phyloP scores from a whole-genome alignment of 1,284 basidiomycete genomes.

The Violaceomyces palustris region DNA sequence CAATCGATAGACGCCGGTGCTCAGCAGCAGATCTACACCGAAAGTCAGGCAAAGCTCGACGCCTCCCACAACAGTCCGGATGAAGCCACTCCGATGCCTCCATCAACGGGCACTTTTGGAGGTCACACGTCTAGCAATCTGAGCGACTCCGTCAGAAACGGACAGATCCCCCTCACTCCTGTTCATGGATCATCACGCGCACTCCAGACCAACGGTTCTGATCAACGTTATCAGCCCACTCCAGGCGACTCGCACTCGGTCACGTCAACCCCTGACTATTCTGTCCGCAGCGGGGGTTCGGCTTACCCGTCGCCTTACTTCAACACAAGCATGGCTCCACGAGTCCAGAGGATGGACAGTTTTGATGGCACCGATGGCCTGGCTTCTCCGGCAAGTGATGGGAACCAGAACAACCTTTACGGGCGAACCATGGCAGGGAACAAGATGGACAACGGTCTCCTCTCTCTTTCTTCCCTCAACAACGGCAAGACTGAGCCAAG shows the following conservation, averaged over 20 bases:
- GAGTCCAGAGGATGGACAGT: conserved; percentile 16
- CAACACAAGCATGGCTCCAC: conserved; percentile 9
- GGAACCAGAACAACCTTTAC: too few species aligned
- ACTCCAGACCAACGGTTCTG: too few species aligned
- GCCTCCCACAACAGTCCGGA: conserved; percentile 30
- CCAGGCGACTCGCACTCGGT: conserved; percentile 27
- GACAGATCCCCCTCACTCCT: conserved; percentile 19
- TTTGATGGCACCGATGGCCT: too few species aligned
- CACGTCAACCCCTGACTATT: conserved; percentile 27
- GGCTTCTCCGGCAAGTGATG: too few species aligned
- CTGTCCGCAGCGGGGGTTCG: conserved; percentile 12
- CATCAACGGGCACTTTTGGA: conserved; percentile 19
- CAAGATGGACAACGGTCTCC: too few species aligned
- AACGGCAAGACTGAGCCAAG: too few species aligned
- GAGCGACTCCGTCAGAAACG: conserved; percentile 18
- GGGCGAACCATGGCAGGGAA: too few species aligned
- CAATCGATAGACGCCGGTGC: conserved; percentile 28
- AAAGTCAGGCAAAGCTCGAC: too few species aligned
- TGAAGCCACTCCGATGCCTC: conserved; percentile 36
- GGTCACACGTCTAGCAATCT: conserved; percentile 22
- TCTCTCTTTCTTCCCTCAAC: too few species aligned
- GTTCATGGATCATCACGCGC: too few species aligned
- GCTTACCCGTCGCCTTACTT: conserved; percentile 22
- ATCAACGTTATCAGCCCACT: too few species aligned
- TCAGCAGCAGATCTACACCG: too few species aligned